A percentile compares a stretch with the other conserved stretches of the same genome.
Conservation (phyloP, 257 asterid species). For the Nicotiana benthamiana region DNA sequence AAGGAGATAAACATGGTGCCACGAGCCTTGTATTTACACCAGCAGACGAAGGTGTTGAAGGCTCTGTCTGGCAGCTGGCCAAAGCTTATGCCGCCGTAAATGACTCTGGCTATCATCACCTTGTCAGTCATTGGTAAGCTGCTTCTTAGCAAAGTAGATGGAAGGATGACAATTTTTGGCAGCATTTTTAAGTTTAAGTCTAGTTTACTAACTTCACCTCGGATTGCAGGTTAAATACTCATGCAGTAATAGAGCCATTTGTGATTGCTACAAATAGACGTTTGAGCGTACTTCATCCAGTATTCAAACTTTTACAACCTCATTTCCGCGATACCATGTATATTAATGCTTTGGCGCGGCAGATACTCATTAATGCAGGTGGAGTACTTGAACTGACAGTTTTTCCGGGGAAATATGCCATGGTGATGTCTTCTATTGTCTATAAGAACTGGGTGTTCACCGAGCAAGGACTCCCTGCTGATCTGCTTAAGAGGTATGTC, state of each 20-base stretch:
- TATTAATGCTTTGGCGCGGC: slow-evolving; percentile 82
- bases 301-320: slow-evolving; percentile 80
- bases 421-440: slow-evolving; percentile 68
- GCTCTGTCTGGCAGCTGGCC: slow-evolving; percentile 82
- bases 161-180: not conserved
- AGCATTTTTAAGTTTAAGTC: not conserved
- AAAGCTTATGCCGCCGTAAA: slow-evolving; percentile 90
- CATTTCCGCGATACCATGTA: slow-evolving; percentile 86
- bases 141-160: not conserved
- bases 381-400: slow-evolving; percentile 80
- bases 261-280: slow-evolving; percentile 65
- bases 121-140: slow-evolving; percentile 81
- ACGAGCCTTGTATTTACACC: slow-evolving; percentile 66
- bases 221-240: slow-evolving; percentile 77
- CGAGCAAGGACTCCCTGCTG: slow-evolving; percentile 78
- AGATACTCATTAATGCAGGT: slow-evolving; percentile 71
- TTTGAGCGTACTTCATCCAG: slow-evolving; percentile 76
- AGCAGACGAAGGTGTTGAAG: slow-evolving; percentile 44
- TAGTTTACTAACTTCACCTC: not conserved
- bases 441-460: slow-evolving; percentile 71
- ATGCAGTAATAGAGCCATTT: slow-evolving; percentile 95
- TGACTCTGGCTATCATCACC: slow-evolving; percentile 92
- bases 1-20: slow-evolving; percentile 52
- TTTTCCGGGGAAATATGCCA: slow-evolving; percentile 58
- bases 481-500: slow-evolving; percentile 61